A percentile compares a stretch with the other conserved stretches of the same genome.
These are phyloP conservation scores for Globisporangium echinulatum DNA, from an alignment of 352 stramenopile species.

Conservation along the genomic window DNA sequence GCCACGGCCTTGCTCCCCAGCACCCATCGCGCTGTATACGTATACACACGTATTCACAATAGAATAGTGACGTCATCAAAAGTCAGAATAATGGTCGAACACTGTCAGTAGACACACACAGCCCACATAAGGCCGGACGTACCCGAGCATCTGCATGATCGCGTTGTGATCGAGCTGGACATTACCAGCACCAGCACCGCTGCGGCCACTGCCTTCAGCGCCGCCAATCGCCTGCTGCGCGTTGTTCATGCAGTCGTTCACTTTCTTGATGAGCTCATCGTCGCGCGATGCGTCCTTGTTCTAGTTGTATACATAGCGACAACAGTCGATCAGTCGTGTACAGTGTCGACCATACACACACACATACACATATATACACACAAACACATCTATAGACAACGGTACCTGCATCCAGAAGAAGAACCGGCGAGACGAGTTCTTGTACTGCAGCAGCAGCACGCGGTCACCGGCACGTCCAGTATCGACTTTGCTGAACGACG, in stretches of 20 bases:
- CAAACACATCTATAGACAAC: neutral
- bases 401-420: constrained; percentile 94
- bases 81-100: neutral
- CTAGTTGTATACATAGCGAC: constrained; percentile 16
- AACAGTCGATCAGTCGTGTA: neutral
- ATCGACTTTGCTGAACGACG: constrained; percentile 83
- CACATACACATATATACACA: neutral
- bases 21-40: constrained; percentile 53
- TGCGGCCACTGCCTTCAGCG: neutral
- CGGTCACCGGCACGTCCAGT: constrained; percentile 81
- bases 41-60: neutral
- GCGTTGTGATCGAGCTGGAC: constrained; percentile 86
- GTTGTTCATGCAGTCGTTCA: constrained; percentile 89
- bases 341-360: neutral
- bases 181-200: constrained; percentile 34
- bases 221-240: constrained; percentile 35
- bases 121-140: neutral
- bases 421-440: constrained; percentile 87
- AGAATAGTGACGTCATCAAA: neutral
- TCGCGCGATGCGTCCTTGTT: constrained; percentile 86
- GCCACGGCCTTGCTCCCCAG: constrained; percentile 55
- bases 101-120: too few relatives aligned
- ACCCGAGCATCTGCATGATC: constrained; percentile 90
- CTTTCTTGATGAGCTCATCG: constrained; percentile 80
- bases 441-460: constrained; percentile 92